Conservation (phyloP, 441 rosid genomes). For the Hura crepitans region DNA sequence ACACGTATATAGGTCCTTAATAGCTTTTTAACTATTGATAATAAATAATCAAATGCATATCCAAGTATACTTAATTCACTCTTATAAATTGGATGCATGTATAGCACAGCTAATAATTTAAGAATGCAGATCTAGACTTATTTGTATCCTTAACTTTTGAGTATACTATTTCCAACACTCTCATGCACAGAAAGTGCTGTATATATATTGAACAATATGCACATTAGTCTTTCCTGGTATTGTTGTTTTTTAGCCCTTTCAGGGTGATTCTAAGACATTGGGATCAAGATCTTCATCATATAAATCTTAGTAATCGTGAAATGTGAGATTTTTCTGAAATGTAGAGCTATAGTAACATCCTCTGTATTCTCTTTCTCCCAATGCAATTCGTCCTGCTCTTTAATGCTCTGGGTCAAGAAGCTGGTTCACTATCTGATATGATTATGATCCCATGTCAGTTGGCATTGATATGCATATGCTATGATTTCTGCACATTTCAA, state of each 20-base stretch:
- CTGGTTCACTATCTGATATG: background rate
- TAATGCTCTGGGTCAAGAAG: background rate
- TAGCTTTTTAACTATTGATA: too few relatives aligned
- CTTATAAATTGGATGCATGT: too few relatives aligned
- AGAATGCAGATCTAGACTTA: too few relatives aligned
- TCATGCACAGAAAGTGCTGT: too few relatives aligned
- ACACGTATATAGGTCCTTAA: too few relatives aligned
- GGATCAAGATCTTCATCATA: background rate
- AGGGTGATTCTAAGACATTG: background rate
- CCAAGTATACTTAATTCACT: too few relatives aligned
- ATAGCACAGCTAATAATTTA: too few relatives aligned
- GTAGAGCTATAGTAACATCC: background rate
- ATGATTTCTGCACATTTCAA: slow-evolving; percentile 1
- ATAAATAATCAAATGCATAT: too few relatives aligned
- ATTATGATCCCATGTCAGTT: slow-evolving; percentile 1
- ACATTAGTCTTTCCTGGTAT: background rate
- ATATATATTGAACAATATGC: too few relatives aligned
- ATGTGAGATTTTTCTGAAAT: background rate
- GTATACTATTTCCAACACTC: too few relatives aligned
- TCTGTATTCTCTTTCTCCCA: background rate
- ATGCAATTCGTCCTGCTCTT: background rate
- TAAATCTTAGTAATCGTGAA: background rate
- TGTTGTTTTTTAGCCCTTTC: background rate
- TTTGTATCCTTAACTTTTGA: too few relatives aligned
- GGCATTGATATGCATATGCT: slow-evolving; percentile 1